Conservation (phyloP, 2,329 filamentous ascomycete species). For the Talaromyces verruculosus region DNA sequence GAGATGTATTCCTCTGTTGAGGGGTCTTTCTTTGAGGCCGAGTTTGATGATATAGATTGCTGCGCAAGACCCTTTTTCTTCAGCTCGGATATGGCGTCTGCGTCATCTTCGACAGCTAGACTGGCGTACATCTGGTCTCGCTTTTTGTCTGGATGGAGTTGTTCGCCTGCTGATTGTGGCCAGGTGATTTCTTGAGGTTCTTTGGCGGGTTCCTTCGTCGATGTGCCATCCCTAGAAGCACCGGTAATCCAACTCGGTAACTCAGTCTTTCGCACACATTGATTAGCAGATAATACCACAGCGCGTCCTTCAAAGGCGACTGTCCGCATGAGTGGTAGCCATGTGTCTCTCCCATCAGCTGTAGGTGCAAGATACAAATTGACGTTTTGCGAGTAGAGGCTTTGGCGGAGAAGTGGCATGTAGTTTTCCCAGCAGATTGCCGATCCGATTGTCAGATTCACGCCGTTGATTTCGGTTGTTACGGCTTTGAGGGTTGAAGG, state of each 20-base stretch:
- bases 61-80: not conserved
- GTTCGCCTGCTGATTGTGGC: conserved; percentile 30
- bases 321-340: conserved; percentile 79
- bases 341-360: conserved; percentile 79
- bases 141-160: conserved; percentile 24
- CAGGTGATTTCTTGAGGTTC: conserved; percentile 51
- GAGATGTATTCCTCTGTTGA: conserved; percentile 45
- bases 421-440: conserved; percentile 98
- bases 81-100: not conserved
- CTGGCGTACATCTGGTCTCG: conserved; percentile 20
- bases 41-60: not conserved
- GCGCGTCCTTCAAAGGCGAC: conserved; percentile 78
- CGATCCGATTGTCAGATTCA: conserved; percentile 75
- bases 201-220: conserved; percentile 20
- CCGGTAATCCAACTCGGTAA: conserved; percentile 58
- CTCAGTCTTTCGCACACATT: conserved; percentile 65
- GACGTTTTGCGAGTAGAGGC: conserved; percentile 84
- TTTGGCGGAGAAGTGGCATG: conserved; percentile 84
- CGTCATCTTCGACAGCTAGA: conserved; percentile 14
- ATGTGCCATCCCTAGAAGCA: not conserved
- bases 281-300: conserved; percentile 83
- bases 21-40: not conserved
- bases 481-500: conserved; percentile 77
- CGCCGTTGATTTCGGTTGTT: conserved; percentile 73
- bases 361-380: conserved; percentile 91